phyloP scores from a whole-genome alignment of 371 early-diverging fungal species.

The Actinomucor elegans region DNA sequence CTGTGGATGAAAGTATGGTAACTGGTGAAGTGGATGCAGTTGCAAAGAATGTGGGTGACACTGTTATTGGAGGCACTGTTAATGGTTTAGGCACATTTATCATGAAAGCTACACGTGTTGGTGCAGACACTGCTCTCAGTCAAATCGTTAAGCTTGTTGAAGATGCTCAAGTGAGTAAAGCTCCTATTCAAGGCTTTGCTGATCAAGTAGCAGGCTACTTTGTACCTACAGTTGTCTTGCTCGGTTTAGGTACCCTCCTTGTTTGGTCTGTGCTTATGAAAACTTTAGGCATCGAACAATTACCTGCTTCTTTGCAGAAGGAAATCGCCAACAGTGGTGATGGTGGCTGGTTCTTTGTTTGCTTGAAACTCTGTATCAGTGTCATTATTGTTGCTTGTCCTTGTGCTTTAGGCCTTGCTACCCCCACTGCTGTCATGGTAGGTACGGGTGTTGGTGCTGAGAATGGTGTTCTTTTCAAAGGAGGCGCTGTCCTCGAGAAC shows the following conservation, averaged over 20 bases:
- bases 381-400: constrained; percentile 97
- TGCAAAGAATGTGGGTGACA: constrained; percentile 64
- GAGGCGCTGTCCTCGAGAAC: constrained; percentile 80
- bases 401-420: constrained; percentile 94
- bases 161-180: constrained; percentile 84
- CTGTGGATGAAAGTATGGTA: constrained; percentile 96
- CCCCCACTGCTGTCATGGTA: constrained; percentile 98
- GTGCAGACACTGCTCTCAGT: constrained; percentile 78
- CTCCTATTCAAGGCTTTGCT: constrained; percentile 85
- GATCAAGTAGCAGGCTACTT: constrained; percentile 86
- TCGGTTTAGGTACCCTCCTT: constrained; percentile 75
- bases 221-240: constrained; percentile 82
- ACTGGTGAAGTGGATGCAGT: constrained; percentile 97
- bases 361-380: constrained; percentile 87
- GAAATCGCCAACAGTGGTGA: constrained; percentile 49
- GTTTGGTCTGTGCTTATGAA: constrained; percentile 73
- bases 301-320: constrained; percentile 59
- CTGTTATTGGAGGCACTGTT: constrained; percentile 92
- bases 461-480: constrained; percentile 87
- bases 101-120: constrained; percentile 77
- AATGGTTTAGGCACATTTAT: constrained; percentile 79
- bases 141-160: constrained; percentile 91
- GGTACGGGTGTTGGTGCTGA: constrained; percentile 96
- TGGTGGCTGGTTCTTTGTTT: constrained; percentile 75
- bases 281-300: constrained; percentile 36